Evolutionary conservation across 2,329 filamentous ascomycete genomes (phyloP).

Genomic region (Fusarium foetens): DNA sequence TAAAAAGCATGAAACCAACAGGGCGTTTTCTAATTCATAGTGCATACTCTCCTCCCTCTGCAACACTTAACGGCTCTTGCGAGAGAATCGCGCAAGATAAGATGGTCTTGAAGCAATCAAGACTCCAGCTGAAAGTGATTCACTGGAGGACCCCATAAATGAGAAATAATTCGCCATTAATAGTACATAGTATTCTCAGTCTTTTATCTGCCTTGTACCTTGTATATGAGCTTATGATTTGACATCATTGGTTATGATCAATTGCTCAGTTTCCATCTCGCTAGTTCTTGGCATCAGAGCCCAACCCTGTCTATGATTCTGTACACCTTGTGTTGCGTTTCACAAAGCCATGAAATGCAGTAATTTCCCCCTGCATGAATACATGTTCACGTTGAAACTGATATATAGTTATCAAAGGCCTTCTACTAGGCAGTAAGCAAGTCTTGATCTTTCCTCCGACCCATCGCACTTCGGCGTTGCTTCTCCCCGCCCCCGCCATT

Average conservation of each 20-base stretch:
- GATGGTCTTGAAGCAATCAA: neutral
- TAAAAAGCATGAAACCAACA: neutral
- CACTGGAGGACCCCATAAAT: neutral
- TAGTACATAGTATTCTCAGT: neutral
- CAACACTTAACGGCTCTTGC: neutral
- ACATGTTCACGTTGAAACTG: neutral
- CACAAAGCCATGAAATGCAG: neutral
- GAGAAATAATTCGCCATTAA: neutral
- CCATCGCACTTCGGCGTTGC: slow-evolving; percentile 24
- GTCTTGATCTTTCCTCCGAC: slow-evolving; percentile 13
- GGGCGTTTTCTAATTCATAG: neutral
- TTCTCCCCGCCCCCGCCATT: slow-evolving; percentile 31
- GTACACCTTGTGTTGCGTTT: neutral
- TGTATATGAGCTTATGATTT: neutral
- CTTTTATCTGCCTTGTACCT: neutral
- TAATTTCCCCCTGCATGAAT: neutral
- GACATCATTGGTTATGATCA: neutral
- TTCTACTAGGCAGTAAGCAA: slow-evolving; percentile 16
- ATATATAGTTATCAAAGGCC: neutral
- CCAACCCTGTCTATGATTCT: neutral
- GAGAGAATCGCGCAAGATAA: too few relatives aligned
- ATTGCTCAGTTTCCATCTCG: neutral
- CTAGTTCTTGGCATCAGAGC: neutral
- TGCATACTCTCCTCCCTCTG: neutral
- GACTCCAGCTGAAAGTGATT: neutral